Evolutionary conservation across 441 rosid species (phyloP).

Genomic region (Euphorbia corollata): DNA sequence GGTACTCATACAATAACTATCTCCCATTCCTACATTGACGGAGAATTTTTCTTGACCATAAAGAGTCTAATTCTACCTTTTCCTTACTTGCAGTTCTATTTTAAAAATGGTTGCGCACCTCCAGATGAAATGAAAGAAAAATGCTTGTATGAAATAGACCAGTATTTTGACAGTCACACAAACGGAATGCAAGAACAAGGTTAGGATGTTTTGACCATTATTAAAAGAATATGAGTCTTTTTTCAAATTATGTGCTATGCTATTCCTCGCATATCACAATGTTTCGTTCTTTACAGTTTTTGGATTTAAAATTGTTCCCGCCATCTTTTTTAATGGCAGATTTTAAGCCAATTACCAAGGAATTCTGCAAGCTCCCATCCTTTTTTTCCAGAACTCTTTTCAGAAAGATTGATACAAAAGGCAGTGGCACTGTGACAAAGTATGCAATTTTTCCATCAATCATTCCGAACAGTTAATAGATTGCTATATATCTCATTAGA

Average conservation of each 20-base stretch:
- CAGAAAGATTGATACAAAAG: slow-evolving; percentile 59
- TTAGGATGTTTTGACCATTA: slow-evolving; percentile 22
- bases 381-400: slow-evolving; percentile 74
- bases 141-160: slow-evolving; percentile 54
- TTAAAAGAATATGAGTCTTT: not conserved
- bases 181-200: slow-evolving; percentile 80
- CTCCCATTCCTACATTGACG: not conserved
- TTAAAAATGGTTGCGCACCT: slow-evolving; percentile 76
- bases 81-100: slow-evolving; percentile 63
- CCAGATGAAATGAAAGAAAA: slow-evolving; percentile 71
- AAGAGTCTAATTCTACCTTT: slow-evolving; percentile 1
- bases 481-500: no score
- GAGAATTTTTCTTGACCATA: not conserved
- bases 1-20: slow-evolving; percentile 29
- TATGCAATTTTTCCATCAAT: slow-evolving; percentile 27
- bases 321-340: slow-evolving; percentile 36
- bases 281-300: not conserved
- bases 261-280: not conserved
- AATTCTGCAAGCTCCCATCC: slow-evolving; percentile 89
- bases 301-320: slow-evolving; percentile 5
- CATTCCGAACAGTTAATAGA: not conserved
- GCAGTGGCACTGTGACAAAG: slow-evolving; percentile 64
- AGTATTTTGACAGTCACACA: slow-evolving; percentile 51
- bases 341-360: slow-evolving; percentile 68
- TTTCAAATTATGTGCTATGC: not conserved